These are phyloP conservation scores for Plenodomus biglobosus DNA, from an alignment of 2,329 filamentous ascomycete species.

Conservation along the genomic window DNA sequence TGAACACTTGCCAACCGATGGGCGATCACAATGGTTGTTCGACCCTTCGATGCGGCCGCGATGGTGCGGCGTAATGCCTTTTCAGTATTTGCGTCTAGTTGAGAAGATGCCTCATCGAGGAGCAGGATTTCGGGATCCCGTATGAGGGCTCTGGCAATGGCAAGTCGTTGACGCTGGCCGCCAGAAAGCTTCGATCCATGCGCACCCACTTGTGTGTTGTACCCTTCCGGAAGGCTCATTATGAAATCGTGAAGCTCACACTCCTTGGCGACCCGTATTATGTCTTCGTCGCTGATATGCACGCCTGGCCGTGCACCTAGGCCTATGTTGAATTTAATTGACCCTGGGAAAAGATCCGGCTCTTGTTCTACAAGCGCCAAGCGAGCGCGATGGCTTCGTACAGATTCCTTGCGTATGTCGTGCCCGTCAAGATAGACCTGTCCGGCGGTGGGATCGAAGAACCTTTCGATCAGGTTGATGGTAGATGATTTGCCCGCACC, in stretches of 20 bases:
- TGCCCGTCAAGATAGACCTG: conserved; percentile 46
- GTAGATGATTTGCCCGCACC: conserved; percentile 52
- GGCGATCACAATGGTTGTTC: conserved; percentile 73
- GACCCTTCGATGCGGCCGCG: conserved; percentile 44
- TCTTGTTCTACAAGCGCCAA: conserved; percentile 51
- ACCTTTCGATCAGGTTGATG: conserved; percentile 51
- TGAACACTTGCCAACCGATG: conserved; percentile 76
- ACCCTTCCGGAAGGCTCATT: conserved; percentile 50
- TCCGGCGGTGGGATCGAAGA: conserved; percentile 48
- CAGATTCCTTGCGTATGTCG: conserved; percentile 45
- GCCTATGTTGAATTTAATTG: conserved; percentile 48
- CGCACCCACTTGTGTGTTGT: conserved; percentile 50
- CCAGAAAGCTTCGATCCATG: conserved; percentile 50
- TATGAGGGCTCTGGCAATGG: conserved; percentile 51
- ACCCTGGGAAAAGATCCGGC: conserved; percentile 49
- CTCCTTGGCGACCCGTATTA: conserved; percentile 42
- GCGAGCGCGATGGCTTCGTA: conserved; percentile 42
- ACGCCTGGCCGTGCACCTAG: conserved; percentile 42
- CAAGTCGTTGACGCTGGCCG: conserved; percentile 51
- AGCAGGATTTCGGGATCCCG: conserved; percentile 51
- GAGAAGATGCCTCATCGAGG: conserved; percentile 52
- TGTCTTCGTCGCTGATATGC: conserved; percentile 27
- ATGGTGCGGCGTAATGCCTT: conserved; percentile 44
- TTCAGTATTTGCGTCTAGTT: conserved; percentile 48
- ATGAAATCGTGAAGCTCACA: conserved; percentile 53